These are phyloP conservation scores for Whalleya microplaca DNA, from an alignment of 2,329 filamentous ascomycete genomes.

Conservation along the genomic window DNA sequence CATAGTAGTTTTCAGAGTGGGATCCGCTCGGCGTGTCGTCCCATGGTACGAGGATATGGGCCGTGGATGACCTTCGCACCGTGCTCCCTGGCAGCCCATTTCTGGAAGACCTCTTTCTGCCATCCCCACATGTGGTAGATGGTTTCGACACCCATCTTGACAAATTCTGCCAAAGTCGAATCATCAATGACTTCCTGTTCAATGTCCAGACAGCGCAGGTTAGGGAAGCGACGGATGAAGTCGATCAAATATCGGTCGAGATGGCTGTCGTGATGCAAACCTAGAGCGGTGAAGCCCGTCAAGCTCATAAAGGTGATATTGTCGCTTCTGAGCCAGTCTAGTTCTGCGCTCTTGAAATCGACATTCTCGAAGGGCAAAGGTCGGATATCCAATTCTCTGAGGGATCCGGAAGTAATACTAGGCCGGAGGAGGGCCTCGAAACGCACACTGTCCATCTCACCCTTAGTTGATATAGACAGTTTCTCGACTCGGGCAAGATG, in stretches of 20 bases:
- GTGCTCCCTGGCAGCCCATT: slow-evolving; percentile 28
- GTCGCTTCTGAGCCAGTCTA: slow-evolving; percentile 30
- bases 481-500: slow-evolving; percentile 20
- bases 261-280: not conserved
- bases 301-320: slow-evolving; percentile 29
- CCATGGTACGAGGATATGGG: slow-evolving; percentile 12
- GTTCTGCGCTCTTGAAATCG: not conserved
- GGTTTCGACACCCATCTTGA: slow-evolving; percentile 26
- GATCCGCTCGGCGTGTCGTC: slow-evolving; percentile 8
- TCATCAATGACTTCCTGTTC: slow-evolving; percentile 23
- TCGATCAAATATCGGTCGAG: slow-evolving; percentile 22
- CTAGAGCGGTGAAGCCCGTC: slow-evolving; percentile 62
- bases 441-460: not conserved
- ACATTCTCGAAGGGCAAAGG: slow-evolving; percentile 12
- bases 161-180: slow-evolving; percentile 23
- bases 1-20: too few species aligned
- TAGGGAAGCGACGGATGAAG: slow-evolving; percentile 31
- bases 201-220: slow-evolving; percentile 30
- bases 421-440: slow-evolving; percentile 21
- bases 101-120: slow-evolving; percentile 15
- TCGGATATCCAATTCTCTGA: slow-evolving; percentile 26
- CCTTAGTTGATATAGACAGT: slow-evolving; percentile 14
- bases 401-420: slow-evolving; percentile 27
- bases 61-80: slow-evolving; percentile 20
- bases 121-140: slow-evolving; percentile 24